These are phyloP conservation scores for Apiospora kogelbergensis DNA, from an alignment of 2,329 filamentous ascomycete species.

Conservation along the genomic window DNA sequence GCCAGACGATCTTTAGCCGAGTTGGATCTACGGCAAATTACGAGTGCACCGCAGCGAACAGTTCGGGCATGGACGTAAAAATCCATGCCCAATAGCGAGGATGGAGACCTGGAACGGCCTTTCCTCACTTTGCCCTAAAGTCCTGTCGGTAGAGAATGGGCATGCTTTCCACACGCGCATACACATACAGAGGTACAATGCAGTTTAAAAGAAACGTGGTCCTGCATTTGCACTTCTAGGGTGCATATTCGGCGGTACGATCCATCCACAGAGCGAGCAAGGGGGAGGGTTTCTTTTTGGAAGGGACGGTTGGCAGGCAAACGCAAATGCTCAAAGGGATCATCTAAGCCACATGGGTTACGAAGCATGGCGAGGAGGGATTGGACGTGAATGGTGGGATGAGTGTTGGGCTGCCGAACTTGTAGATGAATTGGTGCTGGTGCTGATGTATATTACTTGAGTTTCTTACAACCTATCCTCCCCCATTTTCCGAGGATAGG, in stretches of 20 bases:
- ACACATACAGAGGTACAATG: not conserved
- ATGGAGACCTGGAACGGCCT: constrained; percentile 8
- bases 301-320: not conserved
- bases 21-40: not conserved
- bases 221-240: not conserved
- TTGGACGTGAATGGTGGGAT: not conserved
- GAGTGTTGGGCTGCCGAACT: not conserved
- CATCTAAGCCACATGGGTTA: not conserved
- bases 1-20: constrained; percentile 6
- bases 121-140: constrained; percentile 6
- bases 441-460: constrained; percentile 2
- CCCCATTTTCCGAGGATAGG: not conserved
- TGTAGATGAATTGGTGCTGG: not conserved
- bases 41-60: not conserved
- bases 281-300: not conserved
- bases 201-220: not conserved
- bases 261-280: not conserved
- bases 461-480: constrained; percentile 1
- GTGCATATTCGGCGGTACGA: not conserved
- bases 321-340: not conserved
- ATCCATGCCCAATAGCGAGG: not conserved
- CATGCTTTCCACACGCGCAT: constrained; percentile 3
- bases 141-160: constrained; percentile 5
- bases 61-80: constrained; percentile 7
- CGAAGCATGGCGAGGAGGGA: not conserved